These are phyloP conservation scores for Nicotiana rustica DNA, from an alignment of 305 asterid species.

Conservation along the genomic window DNA sequence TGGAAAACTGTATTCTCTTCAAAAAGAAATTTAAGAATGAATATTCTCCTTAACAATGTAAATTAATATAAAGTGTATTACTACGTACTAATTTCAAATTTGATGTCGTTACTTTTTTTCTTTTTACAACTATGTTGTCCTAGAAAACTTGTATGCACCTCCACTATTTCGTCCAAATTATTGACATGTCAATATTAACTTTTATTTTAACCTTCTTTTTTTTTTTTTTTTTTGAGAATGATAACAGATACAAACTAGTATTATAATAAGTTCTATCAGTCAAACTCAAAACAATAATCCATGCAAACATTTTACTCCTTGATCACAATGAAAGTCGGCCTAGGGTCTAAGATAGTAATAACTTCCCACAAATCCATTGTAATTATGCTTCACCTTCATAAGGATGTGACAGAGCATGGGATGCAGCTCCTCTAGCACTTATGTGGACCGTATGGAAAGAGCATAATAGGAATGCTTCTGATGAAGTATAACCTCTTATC, in stretches of 20 bases:
- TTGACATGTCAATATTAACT: slow-evolving; percentile 1
- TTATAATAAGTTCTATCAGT: neutral
- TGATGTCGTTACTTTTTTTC: neutral
- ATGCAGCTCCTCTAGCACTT: no score
- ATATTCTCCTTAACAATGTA: slow-evolving; percentile 6
- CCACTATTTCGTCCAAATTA: neutral
- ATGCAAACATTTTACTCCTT: slow-evolving; percentile 24
- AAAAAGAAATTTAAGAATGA: no score
- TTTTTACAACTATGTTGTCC: neutral
- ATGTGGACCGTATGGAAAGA: no score
- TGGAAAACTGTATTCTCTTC: neutral
- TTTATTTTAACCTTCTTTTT: neutral
- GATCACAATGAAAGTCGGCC: neutral
- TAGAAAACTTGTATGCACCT: neutral
- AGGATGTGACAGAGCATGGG: no score
- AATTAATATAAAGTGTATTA: slow-evolving; percentile 26
- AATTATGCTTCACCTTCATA: slow-evolving; percentile 12
- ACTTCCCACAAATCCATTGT: neutral
- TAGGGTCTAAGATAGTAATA: slow-evolving; percentile 1
- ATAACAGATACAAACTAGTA: neutral
- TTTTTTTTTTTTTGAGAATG: neutral
- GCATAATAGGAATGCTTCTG: no score
- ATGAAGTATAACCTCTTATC: no score
- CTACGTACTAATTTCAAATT: neutral
- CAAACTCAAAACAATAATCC: slow-evolving; percentile 2